A percentile compares a stretch with the other conserved stretches of the same genome.
Conservation (phyloP, 1,139 yeast species). For the Suhomyces atakaporum region DNA sequence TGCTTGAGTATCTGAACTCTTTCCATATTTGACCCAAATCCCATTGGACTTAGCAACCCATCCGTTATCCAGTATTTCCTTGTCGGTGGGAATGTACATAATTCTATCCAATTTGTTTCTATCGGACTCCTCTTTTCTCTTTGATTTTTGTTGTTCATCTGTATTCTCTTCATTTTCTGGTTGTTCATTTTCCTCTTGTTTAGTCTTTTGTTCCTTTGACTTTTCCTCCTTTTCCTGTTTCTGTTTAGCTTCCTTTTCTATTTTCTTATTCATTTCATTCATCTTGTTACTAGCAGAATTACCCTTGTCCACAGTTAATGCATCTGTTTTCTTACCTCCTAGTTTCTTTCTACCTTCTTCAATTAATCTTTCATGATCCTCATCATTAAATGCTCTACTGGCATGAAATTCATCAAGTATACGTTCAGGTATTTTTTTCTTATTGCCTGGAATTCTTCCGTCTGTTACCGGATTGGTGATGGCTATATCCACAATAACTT, state of each 20-base stretch:
- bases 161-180: neutral
- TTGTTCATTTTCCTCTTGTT: conserved; percentile 5
- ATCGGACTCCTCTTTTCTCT: conserved; percentile 9
- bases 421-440: conserved; percentile 30
- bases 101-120: conserved; percentile 27
- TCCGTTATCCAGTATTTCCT: conserved; percentile 33
- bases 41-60: conserved; percentile 43
- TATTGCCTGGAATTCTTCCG: conserved; percentile 35
- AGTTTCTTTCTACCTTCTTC: conserved; percentile 15
- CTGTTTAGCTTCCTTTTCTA: conserved; percentile 11
- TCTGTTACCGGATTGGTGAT: conserved; percentile 31
- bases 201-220: conserved; percentile 7
- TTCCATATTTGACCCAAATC: conserved; percentile 53
- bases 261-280: conserved; percentile 14
- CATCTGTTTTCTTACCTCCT: conserved; percentile 16
- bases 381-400: conserved; percentile 29
- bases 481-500: conserved; percentile 43
- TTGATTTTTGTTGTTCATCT: conserved; percentile 1
- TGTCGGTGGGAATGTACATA: conserved; percentile 33
- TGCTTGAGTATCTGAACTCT: conserved; percentile 24
- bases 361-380: conserved; percentile 23
- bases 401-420: conserved; percentile 34
- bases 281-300: conserved; percentile 20
- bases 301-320: conserved; percentile 19
- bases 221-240: conserved; percentile 12